These are phyloP conservation scores for Micractinium sp. DNA, from an alignment of 139 green algal genomes.

Conservation along the genomic window DNA sequence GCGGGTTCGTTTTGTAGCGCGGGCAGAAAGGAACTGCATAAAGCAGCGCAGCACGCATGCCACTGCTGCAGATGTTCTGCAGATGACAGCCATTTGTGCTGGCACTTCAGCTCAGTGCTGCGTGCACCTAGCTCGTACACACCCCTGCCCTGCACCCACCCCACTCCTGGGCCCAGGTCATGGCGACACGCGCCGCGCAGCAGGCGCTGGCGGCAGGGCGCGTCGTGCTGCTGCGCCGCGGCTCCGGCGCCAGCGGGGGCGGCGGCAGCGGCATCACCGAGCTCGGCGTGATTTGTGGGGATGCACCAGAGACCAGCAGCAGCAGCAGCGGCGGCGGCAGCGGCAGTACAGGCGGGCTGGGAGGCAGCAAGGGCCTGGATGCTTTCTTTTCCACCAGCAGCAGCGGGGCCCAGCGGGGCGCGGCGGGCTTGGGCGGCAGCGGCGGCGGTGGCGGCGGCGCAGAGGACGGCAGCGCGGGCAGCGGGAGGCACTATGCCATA, in stretches of 20 bases:
- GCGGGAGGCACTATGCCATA: slow-evolving; percentile 33
- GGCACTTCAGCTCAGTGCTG: no score
- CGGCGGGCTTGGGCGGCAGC: neutral
- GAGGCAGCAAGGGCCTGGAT: slow-evolving; percentile 3
- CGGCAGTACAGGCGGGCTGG: neutral
- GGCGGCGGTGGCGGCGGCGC: neutral
- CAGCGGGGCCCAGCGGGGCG: neutral
- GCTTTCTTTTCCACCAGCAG: neutral
- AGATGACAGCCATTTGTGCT: no score
- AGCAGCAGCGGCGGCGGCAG: neutral
- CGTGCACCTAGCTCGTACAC: no score
- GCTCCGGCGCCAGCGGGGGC: slow-evolving; percentile 34
- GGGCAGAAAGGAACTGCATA: no score
- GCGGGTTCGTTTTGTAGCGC: no score
- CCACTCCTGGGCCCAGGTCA: slow-evolving; percentile 47
- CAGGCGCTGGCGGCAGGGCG: slow-evolving; percentile 63
- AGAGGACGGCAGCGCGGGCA: neutral
- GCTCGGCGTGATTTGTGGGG: slow-evolving; percentile 64
- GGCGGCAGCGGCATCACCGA: slow-evolving; percentile 63
- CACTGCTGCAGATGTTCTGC: no score
- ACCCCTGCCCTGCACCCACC: no score
- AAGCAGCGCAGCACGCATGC: no score
- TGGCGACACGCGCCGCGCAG: slow-evolving; percentile 58
- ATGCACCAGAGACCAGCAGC: neutral
- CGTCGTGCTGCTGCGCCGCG: slow-evolving; percentile 60